These are phyloP conservation scores for Saussurea involucrata DNA, from an alignment of 129 eudicot genomes.

Conservation along the genomic window DNA sequence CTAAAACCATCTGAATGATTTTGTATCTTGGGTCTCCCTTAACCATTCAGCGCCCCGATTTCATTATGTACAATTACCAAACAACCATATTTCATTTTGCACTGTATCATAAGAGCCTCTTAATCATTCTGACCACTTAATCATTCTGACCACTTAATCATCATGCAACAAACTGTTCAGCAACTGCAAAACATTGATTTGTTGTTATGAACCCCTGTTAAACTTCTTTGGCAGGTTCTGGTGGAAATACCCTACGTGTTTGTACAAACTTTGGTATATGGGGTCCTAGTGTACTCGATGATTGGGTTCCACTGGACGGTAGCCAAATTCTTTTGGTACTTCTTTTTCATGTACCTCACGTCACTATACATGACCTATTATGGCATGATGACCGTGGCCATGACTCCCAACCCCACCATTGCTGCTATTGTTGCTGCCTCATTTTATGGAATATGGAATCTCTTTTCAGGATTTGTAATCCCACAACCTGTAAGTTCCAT, in stretches of 20 bases:
- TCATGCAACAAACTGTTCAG: too few relatives aligned
- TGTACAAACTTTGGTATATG: conserved; percentile 43
- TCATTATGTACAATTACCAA: too few relatives aligned
- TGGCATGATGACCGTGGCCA: conserved; percentile 79
- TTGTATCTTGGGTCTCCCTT: too few relatives aligned
- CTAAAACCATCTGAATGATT: too few relatives aligned
- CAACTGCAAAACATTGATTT: too few relatives aligned
- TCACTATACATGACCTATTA: conserved; percentile 67
- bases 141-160: too few relatives aligned
- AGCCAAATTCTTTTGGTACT: conserved; percentile 65
- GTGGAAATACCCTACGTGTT: conserved; percentile 74
- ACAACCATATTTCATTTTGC: too few relatives aligned
- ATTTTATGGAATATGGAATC: conserved; percentile 54
- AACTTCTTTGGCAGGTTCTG: conserved; percentile 39
- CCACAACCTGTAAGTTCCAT: conserved; percentile 46
- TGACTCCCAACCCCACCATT: conserved; percentile 62
- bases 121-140: too few relatives aligned
- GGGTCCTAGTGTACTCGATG: conserved; percentile 61
- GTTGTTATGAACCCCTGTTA: too few relatives aligned
- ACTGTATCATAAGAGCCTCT: too few relatives aligned
- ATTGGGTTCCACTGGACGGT: conserved; percentile 74
- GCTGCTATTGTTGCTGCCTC: conserved; percentile 55
- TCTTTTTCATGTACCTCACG: conserved; percentile 56
- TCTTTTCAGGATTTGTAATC: conserved; percentile 72
- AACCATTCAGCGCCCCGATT: too few relatives aligned